Base-by-base conservation (phyloP, 257 asterid genomes). In the Jasminum sambac region DNA sequence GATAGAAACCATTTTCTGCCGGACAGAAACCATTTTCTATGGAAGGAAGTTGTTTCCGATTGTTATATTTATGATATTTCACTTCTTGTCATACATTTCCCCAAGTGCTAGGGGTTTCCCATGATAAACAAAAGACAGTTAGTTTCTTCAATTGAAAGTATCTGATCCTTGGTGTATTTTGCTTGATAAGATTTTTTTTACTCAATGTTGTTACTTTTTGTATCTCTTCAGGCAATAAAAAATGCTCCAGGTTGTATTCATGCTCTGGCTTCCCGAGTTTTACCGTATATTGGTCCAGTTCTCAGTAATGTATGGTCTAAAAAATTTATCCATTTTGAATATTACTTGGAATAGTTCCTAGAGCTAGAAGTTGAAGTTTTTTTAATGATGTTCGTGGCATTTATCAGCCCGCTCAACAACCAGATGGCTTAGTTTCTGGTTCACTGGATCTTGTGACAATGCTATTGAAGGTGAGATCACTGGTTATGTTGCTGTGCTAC, bases 351-450 rank as follows among this genome's bases (percentile, higher is more conserved):
- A 69, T 24, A 50, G 19, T 66, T 72, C 59, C 19, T 30, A 71
- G 26, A 64, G 66, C 19, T 30, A 71, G 26, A 64, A 68, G 43
- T 68, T 67, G 24, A 60, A 36, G 69, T 74, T 71, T 77, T 75
- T 76, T 76, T 79, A 59, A 77, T 66, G 25, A 70, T 72, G 23
- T 46, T 60, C 68, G 67, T 60, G 66, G 30, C 81, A 64, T 78
- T 81, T 84, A 64, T 78, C 93, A 94, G 99, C 96, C 99, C 36
- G 95, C 84, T 16, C 96, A 86, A 82, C 95, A 91, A 84, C 89
- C 96, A 63, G 96, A 88, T 41, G 95, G 96, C 71, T 86, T 91
- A 79, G 95, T 91, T 77, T 89, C 99, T 77, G 96, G 96, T 74
- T 86, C 96, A 25, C 84, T 94, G 78, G 99, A 94, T 87, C 96